These are phyloP conservation scores for Paramecium caudatum DNA, from an alignment of 73 alveolate species.

Conservation along the genomic window DNA sequence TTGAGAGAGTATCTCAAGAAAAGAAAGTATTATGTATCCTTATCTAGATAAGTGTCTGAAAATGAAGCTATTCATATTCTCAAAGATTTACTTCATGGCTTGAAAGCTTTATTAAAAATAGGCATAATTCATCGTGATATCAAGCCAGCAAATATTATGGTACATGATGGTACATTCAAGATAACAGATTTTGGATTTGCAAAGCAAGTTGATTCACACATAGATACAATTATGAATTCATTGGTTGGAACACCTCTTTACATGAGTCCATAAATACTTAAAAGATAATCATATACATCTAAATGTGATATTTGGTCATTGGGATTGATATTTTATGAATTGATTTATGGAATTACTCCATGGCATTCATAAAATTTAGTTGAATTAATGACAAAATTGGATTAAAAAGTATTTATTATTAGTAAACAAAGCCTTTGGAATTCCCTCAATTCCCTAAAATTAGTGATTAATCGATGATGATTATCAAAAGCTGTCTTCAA, in stretches of 20 bases:
- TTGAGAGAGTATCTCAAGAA: slow-evolving; percentile 55
- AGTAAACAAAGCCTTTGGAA: slow-evolving; percentile 19
- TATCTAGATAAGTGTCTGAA: slow-evolving; percentile 36
- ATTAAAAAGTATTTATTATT: slow-evolving; percentile 36
- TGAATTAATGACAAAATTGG: slow-evolving; percentile 55
- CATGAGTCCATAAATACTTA: slow-evolving; percentile 74
- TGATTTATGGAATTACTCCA: slow-evolving; percentile 76
- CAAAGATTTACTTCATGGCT: slow-evolving; percentile 44
- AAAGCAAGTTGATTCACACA: slow-evolving; percentile 39
- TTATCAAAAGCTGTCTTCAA: slow-evolving; percentile 22
- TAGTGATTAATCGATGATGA: background rate
- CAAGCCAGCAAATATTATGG: slow-evolving; percentile 72
- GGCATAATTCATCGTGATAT: slow-evolving; percentile 74
- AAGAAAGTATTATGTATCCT: background rate
- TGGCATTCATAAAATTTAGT: slow-evolving; percentile 69
- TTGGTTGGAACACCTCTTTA: slow-evolving; percentile 78
- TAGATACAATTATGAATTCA: slow-evolving; percentile 70
- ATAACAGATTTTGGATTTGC: slow-evolving; percentile 76
- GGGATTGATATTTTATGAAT: slow-evolving; percentile 77
- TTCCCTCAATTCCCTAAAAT: background rate
- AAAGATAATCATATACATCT: slow-evolving; percentile 71
- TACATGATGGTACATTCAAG: slow-evolving; percentile 67
- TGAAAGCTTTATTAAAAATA: slow-evolving; percentile 40
- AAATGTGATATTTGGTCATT: slow-evolving; percentile 75
- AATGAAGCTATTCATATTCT: slow-evolving; percentile 35